Evolutionary conservation across 2,329 filamentous ascomycete genomes (phyloP), one percentile per base, ranked within the genome.

Genomic region (Colletotrichum karsti): DNA sequence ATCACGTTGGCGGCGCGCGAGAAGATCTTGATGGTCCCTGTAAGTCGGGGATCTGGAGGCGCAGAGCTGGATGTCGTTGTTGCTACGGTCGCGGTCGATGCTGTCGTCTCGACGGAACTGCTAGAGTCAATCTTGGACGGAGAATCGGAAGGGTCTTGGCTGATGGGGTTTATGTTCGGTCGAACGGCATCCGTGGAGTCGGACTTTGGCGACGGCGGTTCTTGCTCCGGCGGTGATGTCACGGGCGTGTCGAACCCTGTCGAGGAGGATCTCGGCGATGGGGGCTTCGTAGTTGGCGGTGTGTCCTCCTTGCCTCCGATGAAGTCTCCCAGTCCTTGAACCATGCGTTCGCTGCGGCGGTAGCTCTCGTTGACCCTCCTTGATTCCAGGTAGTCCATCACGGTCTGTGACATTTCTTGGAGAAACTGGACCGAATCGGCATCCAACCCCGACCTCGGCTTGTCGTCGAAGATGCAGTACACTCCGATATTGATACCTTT

Each of bases 1-100:
- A 86, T 76, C 2, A 85, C 75, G 22, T 79, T 79, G 12, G 83
- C 80, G 9, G 84, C 84, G 22, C 80, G 82, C 0, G 79, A 78
- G 53, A 84, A 83, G 2, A 84, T 71, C 5, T 73, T 62, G 39
- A 64, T 56, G 5, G 69, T 55, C 18, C 64, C 69, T 13, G 41
- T 60, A 41, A 70, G 20, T 20, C 63, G 69, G 5, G 69, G 69
- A 20, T 71, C 69, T 5, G 69, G 69, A 7, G 59, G 60, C 2
- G 64, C 65, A 8, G 63, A 59, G 18, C 53, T 70, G 10, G 66
- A 70, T 28, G 61, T 69, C 1, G 69, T 70, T 3, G 69, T 66
- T 13, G 66, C 60, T 9, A 69, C 26, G 6, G 69, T 70, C 2
- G 53, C 51, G 5, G 51, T 60, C 15, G 61, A 48, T 12, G 61